Percentiles rank a stretch among this genome's conserved stretches.
These are phyloP conservation scores for Talaromyces rugulosus DNA, from an alignment of 2,329 filamentous ascomycete genomes.

Conservation along the genomic window DNA sequence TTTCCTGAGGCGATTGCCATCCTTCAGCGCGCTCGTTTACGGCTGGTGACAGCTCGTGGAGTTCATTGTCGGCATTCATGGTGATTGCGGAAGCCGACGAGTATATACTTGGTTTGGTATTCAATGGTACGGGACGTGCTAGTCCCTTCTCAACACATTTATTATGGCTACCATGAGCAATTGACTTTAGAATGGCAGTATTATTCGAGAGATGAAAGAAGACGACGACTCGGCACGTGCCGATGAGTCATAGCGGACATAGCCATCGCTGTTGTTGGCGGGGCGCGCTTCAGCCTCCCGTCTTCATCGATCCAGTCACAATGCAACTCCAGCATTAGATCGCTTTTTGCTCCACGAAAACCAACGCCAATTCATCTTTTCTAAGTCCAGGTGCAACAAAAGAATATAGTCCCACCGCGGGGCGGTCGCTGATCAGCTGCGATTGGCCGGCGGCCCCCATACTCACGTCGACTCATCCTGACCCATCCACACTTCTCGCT, in stretches of 20 bases:
- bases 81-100: background rate
- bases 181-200: background rate
- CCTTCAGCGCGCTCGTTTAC: background rate
- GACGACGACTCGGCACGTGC: background rate
- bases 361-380: background rate
- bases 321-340: no score
- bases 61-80: background rate
- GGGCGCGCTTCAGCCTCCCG: background rate
- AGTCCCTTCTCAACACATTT: background rate
- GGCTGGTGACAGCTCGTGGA: background rate
- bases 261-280: background rate
- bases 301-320: background rate
- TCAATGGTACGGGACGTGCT: background rate
- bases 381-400: background rate
- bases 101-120: background rate
- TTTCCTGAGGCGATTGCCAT: constrained; percentile 14
- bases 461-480: constrained; percentile 13
- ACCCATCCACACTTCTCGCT: background rate
- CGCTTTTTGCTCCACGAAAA: no score
- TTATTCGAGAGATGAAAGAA: background rate
- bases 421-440: background rate
- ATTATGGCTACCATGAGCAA: background rate
- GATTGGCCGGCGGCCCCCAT: background rate
- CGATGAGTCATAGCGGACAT: background rate
- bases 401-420: no score